Conservation (phyloP, 129 eudicot species). For the Tagetes patula region DNA sequence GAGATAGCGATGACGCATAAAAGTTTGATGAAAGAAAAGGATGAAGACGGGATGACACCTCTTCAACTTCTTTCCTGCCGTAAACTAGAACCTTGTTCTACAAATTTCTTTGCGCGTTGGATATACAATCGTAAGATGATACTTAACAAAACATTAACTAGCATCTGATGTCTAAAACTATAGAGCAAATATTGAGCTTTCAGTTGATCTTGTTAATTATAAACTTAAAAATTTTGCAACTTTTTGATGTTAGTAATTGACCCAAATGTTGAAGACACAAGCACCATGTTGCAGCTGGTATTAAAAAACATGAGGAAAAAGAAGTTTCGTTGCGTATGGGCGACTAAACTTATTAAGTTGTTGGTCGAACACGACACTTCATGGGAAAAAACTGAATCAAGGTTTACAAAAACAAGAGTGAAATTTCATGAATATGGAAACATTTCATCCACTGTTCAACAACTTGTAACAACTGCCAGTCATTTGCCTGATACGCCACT, state of each 20-base stretch:
- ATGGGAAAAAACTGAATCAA: conserved; percentile 24
- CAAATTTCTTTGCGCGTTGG: background rate
- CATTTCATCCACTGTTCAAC: background rate
- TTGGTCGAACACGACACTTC: conserved; percentile 33
- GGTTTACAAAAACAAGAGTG: background rate
- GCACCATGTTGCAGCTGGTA: conserved; percentile 21
- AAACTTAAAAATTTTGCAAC: background rate
- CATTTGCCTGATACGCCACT: conserved; percentile 36
- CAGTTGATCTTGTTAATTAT: too few species aligned
- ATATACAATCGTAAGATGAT: conserved; percentile 29
- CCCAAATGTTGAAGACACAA: conserved; percentile 25
- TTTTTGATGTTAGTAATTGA: conserved; percentile 17
- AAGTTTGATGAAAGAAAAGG: conserved; percentile 22
- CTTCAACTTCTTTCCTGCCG: conserved; percentile 48
- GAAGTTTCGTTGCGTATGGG: conserved; percentile 20
- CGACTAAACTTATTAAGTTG: conserved; percentile 17
- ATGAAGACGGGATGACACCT: conserved; percentile 43
- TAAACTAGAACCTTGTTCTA: conserved; percentile 1
- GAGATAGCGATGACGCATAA: conserved; percentile 32
- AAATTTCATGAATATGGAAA: conserved; percentile 26
- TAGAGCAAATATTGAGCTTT: too few species aligned
- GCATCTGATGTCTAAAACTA: too few species aligned
- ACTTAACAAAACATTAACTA: background rate
- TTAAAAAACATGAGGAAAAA: conserved; percentile 18
- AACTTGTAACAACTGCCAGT: background rate